Conservation (phyloP, 306 rosid species). For the Gastrolobium bilobum region DNA sequence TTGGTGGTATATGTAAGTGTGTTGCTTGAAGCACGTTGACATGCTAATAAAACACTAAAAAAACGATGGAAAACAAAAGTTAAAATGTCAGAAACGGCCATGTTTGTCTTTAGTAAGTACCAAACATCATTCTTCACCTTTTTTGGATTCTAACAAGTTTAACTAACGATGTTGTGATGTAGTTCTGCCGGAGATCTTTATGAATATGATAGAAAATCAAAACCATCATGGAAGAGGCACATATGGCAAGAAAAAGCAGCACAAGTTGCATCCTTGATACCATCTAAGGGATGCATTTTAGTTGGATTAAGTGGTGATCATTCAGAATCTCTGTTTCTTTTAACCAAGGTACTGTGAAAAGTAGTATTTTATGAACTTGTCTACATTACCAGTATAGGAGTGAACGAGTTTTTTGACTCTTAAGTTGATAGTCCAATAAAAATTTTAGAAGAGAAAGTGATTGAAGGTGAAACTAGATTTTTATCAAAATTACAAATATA, state of each 20-base stretch:
- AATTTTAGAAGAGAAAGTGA: neutral
- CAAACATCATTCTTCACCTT: slow-evolving; percentile 32
- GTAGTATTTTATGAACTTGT: neutral
- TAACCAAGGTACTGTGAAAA: slow-evolving; percentile 73
- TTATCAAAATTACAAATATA: neutral
- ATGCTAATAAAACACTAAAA: neutral
- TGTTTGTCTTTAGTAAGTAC: neutral
- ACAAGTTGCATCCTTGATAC: slow-evolving; percentile 60
- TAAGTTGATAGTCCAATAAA: neutral
- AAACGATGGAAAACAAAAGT: neutral
- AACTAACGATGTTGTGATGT: slow-evolving; percentile 50
- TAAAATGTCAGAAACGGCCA: neutral
- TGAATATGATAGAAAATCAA: slow-evolving; percentile 80
- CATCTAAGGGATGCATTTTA: slow-evolving; percentile 64
- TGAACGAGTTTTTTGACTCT: neutral
- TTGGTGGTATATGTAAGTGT: slow-evolving; percentile 49
- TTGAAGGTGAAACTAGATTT: neutral
- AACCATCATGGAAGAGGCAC: slow-evolving; percentile 93
- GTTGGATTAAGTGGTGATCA: slow-evolving; percentile 71
- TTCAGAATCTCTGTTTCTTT: slow-evolving; percentile 85
- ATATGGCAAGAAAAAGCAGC: slow-evolving; percentile 71
- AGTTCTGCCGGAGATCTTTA: slow-evolving; percentile 92
- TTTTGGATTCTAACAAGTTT: slow-evolving; percentile 39
- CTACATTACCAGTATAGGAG: slow-evolving; percentile 16
- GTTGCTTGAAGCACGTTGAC: neutral